A percentile compares a stretch with the other conserved stretches of the same genome.
phyloP scores from a whole-genome alignment of 2,329 filamentous ascomycete genomes.

The Cadophora luteo-olivacea region DNA sequence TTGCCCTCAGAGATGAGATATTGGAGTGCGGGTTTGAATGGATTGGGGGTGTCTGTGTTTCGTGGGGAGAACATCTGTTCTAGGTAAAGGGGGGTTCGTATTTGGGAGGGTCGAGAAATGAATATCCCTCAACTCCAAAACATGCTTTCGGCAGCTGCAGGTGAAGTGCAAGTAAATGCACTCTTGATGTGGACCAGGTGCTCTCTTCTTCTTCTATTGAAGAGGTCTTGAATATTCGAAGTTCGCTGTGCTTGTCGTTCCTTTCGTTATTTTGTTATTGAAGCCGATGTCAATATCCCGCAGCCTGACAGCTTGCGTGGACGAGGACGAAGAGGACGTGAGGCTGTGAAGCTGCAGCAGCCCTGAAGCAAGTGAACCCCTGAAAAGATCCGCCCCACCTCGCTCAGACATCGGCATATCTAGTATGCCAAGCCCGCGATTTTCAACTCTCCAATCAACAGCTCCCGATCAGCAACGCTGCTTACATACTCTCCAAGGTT shows the following conservation, averaged over 20 bases:
- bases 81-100: neutral
- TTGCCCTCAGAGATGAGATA: conserved; percentile 43
- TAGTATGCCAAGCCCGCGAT: conserved; percentile 21
- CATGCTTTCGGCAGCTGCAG: neutral
- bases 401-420: conserved; percentile 6
- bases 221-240: neutral
- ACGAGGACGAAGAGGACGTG: too few species aligned
- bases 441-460: conserved; percentile 4
- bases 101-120: neutral
- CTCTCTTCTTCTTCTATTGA: neutral
- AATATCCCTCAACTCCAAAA: neutral
- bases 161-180: too few species aligned
- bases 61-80: conserved; percentile 41
- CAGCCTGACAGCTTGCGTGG: conserved; percentile 16
- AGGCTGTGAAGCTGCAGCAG: neutral
- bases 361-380: neutral
- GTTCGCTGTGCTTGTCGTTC: neutral
- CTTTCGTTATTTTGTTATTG: neutral
- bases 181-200: neutral
- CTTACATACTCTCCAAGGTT: conserved; percentile 26
- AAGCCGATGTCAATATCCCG: neutral
- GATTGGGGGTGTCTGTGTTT: conserved; percentile 42
- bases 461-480: neutral
- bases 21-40: conserved; percentile 48
- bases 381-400: neutral